A percentile compares a stretch with the other conserved stretches of the same genome.
Conservation (phyloP, 2,329 filamentous ascomycete genomes). For the Trichoderma sp. region DNA sequence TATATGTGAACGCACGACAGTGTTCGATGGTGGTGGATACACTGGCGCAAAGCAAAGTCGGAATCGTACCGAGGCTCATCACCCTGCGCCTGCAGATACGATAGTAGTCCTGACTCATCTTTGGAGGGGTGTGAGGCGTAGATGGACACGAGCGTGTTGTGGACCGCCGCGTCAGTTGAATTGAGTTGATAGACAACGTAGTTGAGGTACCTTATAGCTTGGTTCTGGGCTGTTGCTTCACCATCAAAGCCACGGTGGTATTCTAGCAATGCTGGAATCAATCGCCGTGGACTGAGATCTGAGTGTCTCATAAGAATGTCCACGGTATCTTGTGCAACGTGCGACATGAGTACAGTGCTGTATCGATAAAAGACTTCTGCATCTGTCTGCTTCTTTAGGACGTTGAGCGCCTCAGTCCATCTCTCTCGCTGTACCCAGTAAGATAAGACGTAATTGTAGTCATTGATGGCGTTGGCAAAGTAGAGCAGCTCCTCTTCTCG, state of each 20-base stretch:
- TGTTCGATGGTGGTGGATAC: conserved; percentile 90
- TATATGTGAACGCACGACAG: conserved; percentile 97
- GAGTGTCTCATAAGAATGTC: conserved; percentile 92
- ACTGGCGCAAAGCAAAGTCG: conserved; percentile 92
- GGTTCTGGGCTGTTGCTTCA: conserved; percentile 67
- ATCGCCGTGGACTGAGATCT: conserved; percentile 77
- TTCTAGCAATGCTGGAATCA: conserved; percentile 90
- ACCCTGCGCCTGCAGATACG: conserved; percentile 88
- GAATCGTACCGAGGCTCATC: conserved; percentile 86
- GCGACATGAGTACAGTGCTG: conserved; percentile 92
- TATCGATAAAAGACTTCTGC: conserved; percentile 95
- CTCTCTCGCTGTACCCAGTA: conserved; percentile 97
- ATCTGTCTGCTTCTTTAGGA: conserved; percentile 90
- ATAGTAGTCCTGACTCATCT: conserved; percentile 81
- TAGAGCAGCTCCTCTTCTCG: conserved; percentile 88
- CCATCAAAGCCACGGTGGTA: conserved; percentile 80
- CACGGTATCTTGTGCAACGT: conserved; percentile 80
- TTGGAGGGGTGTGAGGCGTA: conserved; percentile 82
- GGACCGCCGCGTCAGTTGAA: conserved; percentile 79
- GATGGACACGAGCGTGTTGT: conserved; percentile 95
- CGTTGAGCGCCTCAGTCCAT: conserved; percentile 81
- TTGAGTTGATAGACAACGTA: conserved; percentile 87
- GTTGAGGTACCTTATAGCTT: conserved; percentile 89
- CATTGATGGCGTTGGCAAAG: conserved; percentile 84
- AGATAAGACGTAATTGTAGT: conserved; percentile 90